Evolutionary conservation across 805 yeast species (phyloP).

Genomic region (Pichia exigua): DNA sequence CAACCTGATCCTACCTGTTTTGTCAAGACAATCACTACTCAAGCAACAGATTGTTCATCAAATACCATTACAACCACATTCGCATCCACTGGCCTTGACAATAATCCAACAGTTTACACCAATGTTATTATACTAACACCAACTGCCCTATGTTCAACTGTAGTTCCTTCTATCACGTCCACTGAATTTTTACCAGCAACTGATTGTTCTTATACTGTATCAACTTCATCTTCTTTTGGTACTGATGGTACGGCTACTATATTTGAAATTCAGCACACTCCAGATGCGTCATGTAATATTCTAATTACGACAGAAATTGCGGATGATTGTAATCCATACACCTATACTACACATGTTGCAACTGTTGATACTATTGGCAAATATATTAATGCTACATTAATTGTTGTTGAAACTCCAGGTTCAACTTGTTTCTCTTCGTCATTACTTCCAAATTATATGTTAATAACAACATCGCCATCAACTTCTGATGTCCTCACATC

Average conservation of each 20-base stretch:
- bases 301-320: neutral
- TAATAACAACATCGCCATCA: neutral
- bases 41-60: neutral
- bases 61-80: neutral
- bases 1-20: neutral
- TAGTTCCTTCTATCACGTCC: neutral
- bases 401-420: slow-evolving; percentile 1
- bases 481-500: neutral
- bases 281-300: neutral
- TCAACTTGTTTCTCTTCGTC: neutral
- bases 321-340: neutral
- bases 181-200: neutral
- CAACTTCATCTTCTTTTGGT: neutral
- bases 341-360: neutral
- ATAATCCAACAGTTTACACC: neutral
- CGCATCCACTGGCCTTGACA: neutral
- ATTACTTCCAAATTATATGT: neutral
- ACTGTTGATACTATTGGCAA: neutral
- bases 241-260: neutral
- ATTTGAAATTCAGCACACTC: neutral
- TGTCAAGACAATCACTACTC: neutral
- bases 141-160: neutral
- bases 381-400: neutral
- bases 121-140: neutral
- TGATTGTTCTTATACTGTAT: neutral